Evolutionary conservation across 441 rosid species (phyloP).

Genomic region (Kokia cookei): DNA sequence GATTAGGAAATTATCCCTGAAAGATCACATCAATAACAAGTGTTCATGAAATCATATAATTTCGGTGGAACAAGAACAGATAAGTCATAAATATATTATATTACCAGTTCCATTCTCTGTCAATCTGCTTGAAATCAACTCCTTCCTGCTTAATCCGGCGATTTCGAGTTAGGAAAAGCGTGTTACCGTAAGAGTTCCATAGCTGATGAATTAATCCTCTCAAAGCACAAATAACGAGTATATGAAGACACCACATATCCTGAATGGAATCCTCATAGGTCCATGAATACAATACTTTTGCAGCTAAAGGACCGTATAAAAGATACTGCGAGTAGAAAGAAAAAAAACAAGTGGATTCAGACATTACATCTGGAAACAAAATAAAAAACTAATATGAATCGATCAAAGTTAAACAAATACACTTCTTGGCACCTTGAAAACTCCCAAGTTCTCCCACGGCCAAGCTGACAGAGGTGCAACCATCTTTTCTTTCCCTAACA

Average conservation of each 20-base stretch:
- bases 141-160: slow-evolving; percentile 61
- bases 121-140: slow-evolving; percentile 81
- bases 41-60: not conserved
- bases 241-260: slow-evolving; percentile 57
- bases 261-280: slow-evolving; percentile 33
- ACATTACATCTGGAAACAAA: too few relatives aligned
- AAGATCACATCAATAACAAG: not conserved
- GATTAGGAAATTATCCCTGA: slow-evolving; percentile 86
- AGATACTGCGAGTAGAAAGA: slow-evolving; percentile 34
- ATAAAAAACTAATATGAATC: too few relatives aligned
- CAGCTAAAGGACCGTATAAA: slow-evolving; percentile 66
- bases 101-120: slow-evolving; percentile 90
- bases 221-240: slow-evolving; percentile 42
- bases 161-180: slow-evolving; percentile 55
- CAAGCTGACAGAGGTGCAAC: slow-evolving; percentile 58
- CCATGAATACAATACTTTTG: slow-evolving; percentile 49
- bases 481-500: slow-evolving; percentile 19
- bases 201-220: slow-evolving; percentile 30
- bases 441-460: slow-evolving; percentile 92
- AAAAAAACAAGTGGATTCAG: not conserved
- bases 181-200: slow-evolving; percentile 43
- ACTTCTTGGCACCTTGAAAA: slow-evolving; percentile 51
- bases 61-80: not conserved
- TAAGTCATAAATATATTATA: too few relatives aligned
- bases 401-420: not conserved